These are phyloP conservation scores for Botryococcus braunii DNA, from an alignment of 163 green algal genomes.

Conservation along the genomic window DNA sequence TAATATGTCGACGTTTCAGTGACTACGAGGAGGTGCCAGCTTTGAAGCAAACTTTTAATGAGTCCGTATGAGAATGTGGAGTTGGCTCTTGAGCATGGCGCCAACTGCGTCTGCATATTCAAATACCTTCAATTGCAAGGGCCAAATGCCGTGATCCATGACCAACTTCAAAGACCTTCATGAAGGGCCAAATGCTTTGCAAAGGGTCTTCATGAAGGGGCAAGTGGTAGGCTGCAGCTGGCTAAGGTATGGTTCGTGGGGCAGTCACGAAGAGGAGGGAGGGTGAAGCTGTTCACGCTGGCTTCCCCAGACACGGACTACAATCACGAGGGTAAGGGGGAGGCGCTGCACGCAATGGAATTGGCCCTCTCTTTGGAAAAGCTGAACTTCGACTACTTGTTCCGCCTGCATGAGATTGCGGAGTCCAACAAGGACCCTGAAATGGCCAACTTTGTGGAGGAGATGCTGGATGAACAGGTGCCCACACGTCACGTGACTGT, in stretches of 20 bases:
- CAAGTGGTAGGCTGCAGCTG: background rate
- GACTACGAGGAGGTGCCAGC: no score
- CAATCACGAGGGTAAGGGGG: conserved; percentile 37
- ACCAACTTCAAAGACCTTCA: no score
- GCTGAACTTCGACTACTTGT: conserved; percentile 72
- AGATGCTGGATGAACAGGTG: conserved; percentile 83
- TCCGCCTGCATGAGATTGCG: conserved; percentile 63
- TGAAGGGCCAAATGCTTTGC: no score
- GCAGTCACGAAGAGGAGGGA: conserved; percentile 47
- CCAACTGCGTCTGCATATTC: no score
- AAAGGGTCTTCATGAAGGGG: background rate
- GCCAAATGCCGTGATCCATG: no score
- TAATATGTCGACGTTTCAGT: no score
- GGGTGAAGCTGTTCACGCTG: conserved; percentile 59
- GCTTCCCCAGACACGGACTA: conserved; percentile 60
- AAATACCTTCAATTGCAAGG: no score
- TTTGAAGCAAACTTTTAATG: no score
- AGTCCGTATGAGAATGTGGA: no score
- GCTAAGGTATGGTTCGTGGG: background rate
- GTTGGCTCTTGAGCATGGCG: no score
- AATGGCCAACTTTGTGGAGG: conserved; percentile 85
- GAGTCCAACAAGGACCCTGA: conserved; percentile 71
- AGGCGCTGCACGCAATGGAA: conserved; percentile 78
- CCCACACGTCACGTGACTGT: no score
- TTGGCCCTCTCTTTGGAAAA: conserved; percentile 74